phyloP scores from a whole-genome alignment of 805 yeast species.

The Scheffersomyces amazonensis region DNA sequence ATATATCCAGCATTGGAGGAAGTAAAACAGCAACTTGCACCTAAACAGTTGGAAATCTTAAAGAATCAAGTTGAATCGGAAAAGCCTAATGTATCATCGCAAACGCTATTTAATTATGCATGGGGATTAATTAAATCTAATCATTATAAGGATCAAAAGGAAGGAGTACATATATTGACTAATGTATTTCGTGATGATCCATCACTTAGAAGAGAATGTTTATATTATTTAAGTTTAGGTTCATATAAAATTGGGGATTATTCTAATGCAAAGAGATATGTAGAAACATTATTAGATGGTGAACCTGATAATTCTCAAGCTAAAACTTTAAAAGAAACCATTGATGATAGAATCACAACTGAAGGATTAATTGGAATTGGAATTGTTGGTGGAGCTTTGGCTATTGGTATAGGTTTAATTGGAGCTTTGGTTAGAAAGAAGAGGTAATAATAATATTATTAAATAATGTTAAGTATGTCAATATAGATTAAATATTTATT shows the following conservation, averaged over 20 bases:
- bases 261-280: constrained; percentile 78
- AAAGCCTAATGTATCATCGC: constrained; percentile 74
- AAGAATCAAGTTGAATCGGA: constrained; percentile 77
- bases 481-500: no score
- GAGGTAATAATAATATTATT: no score
- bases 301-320: constrained; percentile 90
- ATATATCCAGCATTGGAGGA: constrained; percentile 42
- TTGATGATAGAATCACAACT: constrained; percentile 79
- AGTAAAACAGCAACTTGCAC: constrained; percentile 53
- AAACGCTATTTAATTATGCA: constrained; percentile 88
- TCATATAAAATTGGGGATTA: constrained; percentile 87
- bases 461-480: no score
- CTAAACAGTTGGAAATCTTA: constrained; percentile 72
- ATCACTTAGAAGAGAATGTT: constrained; percentile 79
- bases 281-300: constrained; percentile 68
- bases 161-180: constrained; percentile 76
- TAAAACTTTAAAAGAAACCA: constrained; percentile 61
- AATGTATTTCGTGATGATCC: constrained; percentile 74
- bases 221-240: constrained; percentile 85
- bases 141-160: constrained; percentile 60
- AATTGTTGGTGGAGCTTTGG: constrained; percentile 79
- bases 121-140: constrained; percentile 90
- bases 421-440: constrained; percentile 41
- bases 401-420: constrained; percentile 68
- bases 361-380: constrained; percentile 92